Evolutionary conservation across 2,329 filamentous ascomycete species (phyloP).

Genomic region (Graphiopsis chlorocephala): DNA sequence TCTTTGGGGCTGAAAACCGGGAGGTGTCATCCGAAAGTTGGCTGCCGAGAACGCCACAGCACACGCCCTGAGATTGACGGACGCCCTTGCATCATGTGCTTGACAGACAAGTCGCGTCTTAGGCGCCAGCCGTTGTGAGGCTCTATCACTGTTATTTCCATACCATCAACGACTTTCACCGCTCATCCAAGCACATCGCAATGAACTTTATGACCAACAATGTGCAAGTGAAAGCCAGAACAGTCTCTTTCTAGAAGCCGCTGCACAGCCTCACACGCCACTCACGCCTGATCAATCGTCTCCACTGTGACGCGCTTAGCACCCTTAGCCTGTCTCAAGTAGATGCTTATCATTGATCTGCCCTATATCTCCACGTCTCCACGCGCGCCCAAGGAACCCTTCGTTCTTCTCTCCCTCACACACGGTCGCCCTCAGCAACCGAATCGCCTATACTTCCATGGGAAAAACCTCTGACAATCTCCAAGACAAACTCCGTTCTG

Average conservation of each 20-base stretch:
- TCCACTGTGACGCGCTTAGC: conserved; percentile 12
- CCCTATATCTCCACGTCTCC: conserved; percentile 6
- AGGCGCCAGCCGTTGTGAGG: no score
- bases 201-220: background rate
- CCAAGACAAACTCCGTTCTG: conserved; percentile 52
- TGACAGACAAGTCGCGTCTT: background rate
- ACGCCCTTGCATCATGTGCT: background rate
- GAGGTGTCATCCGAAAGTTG: background rate
- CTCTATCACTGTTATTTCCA: background rate
- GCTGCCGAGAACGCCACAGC: background rate
- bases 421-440: conserved; percentile 13
- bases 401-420: conserved; percentile 10
- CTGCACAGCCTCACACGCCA: conserved; percentile 2
- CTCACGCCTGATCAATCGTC: background rate
- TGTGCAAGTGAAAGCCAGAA: background rate
- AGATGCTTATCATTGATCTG: background rate
- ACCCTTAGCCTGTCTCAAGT: background rate
- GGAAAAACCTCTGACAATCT: conserved; percentile 54
- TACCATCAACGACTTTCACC: background rate
- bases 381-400: background rate
- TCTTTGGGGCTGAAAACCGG: background rate
- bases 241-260: conserved; percentile 10
- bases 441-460: conserved; percentile 43
- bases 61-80: background rate
- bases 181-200: background rate